Conservation (phyloP, 306 rosid species). For the cucumber (Cucumis sativus) region DNA sequence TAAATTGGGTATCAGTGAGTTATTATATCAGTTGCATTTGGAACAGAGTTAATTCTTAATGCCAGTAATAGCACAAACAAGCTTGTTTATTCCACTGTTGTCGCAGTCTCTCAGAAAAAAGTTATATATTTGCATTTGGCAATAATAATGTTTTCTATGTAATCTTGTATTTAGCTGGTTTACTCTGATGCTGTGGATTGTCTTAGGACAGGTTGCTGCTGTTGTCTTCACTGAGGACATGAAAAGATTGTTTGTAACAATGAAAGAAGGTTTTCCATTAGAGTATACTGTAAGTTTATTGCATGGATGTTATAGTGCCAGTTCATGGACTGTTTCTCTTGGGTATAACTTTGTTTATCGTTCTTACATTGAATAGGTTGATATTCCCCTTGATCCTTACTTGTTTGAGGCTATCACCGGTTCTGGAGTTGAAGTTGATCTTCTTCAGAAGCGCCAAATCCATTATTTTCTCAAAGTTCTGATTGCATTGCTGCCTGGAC, state of each 20-base stretch:
- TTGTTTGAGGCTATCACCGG: conserved; percentile 75
- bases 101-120: not conserved
- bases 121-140: not conserved
- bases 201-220: conserved; percentile 76
- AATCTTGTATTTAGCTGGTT: conserved; percentile 6
- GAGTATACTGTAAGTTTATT: conserved; percentile 71
- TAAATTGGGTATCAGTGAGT: not conserved
- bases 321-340: conserved; percentile 9
- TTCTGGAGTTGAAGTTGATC: conserved; percentile 93
- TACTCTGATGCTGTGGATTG: conserved; percentile 22
- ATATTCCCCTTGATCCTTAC: conserved; percentile 88
- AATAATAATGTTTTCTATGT: not conserved
- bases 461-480: conserved; percentile 84
- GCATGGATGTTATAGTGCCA: not conserved
- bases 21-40: not conserved
- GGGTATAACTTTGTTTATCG: not conserved
- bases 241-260: conserved; percentile 68
- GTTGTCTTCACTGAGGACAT: conserved; percentile 80
- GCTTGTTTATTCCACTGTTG: not conserved
- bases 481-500: conserved; percentile 69
- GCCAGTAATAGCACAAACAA: not conserved
- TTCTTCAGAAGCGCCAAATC: conserved; percentile 70
- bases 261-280: conserved; percentile 95
- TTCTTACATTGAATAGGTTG: conserved; percentile 45
- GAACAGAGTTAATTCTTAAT: not conserved